A percentile compares a stretch with the other conserved stretches of the same genome.
These are phyloP conservation scores for Xylariaceae sp. DNA, from an alignment of 2,329 filamentous ascomycete genomes.

Conservation along the genomic window DNA sequence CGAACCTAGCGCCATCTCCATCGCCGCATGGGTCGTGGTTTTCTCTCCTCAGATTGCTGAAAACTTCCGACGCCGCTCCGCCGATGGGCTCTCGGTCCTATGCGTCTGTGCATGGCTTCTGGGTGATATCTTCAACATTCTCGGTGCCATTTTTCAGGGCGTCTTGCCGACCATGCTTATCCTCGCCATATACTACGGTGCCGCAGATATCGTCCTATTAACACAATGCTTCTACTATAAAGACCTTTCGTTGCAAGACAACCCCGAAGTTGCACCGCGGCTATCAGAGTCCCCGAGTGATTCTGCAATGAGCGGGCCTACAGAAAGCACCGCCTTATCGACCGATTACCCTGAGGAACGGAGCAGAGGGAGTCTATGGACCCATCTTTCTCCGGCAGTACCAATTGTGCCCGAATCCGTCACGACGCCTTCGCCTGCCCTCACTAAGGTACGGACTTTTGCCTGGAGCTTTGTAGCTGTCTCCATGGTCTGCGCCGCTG, in stretches of 20 bases:
- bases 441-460: conserved; percentile 53
- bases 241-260: conserved; percentile 66
- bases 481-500: conserved; percentile 76
- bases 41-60: conserved; percentile 97
- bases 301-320: conserved; percentile 37
- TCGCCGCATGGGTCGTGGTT: conserved; percentile 96
- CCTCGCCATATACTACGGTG: conserved; percentile 88
- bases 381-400: conserved; percentile 72
- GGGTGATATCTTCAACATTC: conserved; percentile 94
- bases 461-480: conserved; percentile 74
- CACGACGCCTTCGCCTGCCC: conserved; percentile 41
- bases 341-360: conserved; percentile 39
- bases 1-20: conserved; percentile 73
- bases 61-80: conserved; percentile 80
- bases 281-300: conserved; percentile 39
- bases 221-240: conserved; percentile 94
- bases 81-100: conserved; percentile 82
- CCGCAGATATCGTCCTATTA: conserved; percentile 84
- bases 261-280: conserved; percentile 38
- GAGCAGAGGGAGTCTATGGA: conserved; percentile 53
- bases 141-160: conserved; percentile 85
- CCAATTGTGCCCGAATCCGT: conserved; percentile 60
- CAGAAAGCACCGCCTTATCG: conserved; percentile 53
- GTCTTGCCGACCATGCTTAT: conserved; percentile 94
- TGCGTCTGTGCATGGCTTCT: conserved; percentile 92